Evolutionary conservation across 805 yeast species (phyloP).

Genomic region (Brettanomyces bruxellensis): DNA sequence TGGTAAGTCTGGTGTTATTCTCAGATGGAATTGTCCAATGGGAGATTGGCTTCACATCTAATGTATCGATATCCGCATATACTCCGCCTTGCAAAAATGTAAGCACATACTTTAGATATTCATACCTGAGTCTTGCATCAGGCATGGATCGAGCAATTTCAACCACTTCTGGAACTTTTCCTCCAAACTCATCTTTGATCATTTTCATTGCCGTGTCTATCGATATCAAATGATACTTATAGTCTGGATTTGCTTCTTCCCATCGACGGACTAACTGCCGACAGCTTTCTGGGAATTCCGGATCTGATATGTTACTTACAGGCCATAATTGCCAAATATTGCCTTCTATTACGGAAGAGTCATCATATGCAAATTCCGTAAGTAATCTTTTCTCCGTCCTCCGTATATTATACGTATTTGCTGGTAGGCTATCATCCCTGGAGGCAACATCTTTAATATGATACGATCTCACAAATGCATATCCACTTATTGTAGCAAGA

Average conservation of each 20-base stretch:
- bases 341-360: conserved; percentile 16
- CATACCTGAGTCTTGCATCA: conserved; percentile 40
- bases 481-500: no score
- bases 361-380: conserved; percentile 18
- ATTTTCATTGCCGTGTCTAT: conserved; percentile 21
- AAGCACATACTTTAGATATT: conserved; percentile 46
- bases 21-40: conserved; percentile 17
- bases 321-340: conserved; percentile 24
- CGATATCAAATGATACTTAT: conserved; percentile 21
- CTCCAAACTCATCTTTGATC: conserved; percentile 18
- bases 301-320: conserved; percentile 4
- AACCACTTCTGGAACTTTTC: conserved; percentile 39
- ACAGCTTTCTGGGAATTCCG: conserved; percentile 22
- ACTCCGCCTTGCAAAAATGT: conserved; percentile 49
- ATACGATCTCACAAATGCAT: no score
- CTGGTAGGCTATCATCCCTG: neutral
- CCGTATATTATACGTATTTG: neutral
- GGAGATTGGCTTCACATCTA: conserved; percentile 37
- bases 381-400: conserved; percentile 18
- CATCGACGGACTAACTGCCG: conserved; percentile 25
- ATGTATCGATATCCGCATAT: conserved; percentile 54
- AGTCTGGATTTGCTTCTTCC: conserved; percentile 23
- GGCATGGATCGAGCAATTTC: conserved; percentile 43
- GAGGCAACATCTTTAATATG: no score
- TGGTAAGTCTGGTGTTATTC: conserved; percentile 12